Evolutionary conservation across 1,284 basidiomycete genomes (phyloP).

Genomic region (Pterulicium gracile): DNA sequence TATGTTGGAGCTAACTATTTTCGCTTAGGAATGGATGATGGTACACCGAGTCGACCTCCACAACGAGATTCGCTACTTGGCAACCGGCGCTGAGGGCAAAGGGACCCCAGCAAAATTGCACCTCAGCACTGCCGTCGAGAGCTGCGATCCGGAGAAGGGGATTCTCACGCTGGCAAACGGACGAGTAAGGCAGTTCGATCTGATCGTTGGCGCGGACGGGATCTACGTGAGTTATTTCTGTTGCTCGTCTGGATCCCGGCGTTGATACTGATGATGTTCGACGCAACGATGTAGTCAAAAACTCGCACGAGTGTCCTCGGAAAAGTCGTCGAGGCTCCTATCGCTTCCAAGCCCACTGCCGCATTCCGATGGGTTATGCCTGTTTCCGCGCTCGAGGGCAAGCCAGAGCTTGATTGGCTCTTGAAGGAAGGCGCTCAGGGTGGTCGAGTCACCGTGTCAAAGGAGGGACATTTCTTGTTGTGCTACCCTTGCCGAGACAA

Average conservation of each 20-base stretch:
- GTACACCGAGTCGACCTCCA: slow-evolving; percentile 1
- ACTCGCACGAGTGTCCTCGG: not conserved
- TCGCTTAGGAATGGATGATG: slow-evolving; percentile 2
- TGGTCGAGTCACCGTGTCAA: slow-evolving; percentile 1
- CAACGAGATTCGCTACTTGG: not conserved
- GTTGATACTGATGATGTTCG: too few relatives aligned
- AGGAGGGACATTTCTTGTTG: not conserved
- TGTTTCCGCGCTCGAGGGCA: not conserved
- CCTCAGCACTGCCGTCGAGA: not conserved
- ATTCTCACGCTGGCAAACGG: not conserved
- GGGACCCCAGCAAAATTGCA: not conserved
- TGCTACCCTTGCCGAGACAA: slow-evolving; percentile 1
- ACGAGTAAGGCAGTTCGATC: not conserved
- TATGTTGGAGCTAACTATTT: not conserved
- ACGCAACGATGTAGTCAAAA: not conserved
- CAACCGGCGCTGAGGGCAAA: not conserved
- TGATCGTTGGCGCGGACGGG: slow-evolving; percentile 2
- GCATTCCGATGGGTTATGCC: slow-evolving; percentile 2
- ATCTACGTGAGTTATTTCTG: slow-evolving; percentile 4
- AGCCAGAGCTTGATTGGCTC: slow-evolving; percentile 3
- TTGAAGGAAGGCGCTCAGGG: slow-evolving; percentile 1
- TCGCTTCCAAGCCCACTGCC: not conserved
- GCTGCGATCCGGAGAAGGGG: not conserved
- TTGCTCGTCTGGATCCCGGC: too few relatives aligned
- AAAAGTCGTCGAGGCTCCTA: not conserved